Evolutionary conservation across 2,329 filamentous ascomycete species (phyloP).

Genomic region (Raffaelea arxii): DNA sequence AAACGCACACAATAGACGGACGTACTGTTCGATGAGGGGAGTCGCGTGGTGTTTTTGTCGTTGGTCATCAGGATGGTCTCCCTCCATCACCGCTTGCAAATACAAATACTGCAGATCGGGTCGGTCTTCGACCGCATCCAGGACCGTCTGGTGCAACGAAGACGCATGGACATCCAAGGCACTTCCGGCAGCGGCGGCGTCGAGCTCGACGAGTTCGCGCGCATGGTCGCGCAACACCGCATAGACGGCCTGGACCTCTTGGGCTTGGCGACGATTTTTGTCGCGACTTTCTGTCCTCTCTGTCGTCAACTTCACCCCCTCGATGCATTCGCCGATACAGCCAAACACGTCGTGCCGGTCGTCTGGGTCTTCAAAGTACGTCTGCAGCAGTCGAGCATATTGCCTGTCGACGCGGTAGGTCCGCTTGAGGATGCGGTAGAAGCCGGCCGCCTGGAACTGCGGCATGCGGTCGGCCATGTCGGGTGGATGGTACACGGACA

Average conservation of each 20-base stretch:
- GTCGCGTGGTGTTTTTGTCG: no score
- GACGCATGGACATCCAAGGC: conserved; percentile 53
- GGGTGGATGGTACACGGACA: conserved; percentile 87
- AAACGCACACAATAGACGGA: conserved; percentile 84
- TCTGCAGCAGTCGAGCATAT: conserved; percentile 66
- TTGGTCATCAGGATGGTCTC: conserved; percentile 22
- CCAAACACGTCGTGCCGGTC: conserved; percentile 68
- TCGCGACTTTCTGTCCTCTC: conserved; percentile 22
- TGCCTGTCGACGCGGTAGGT: conserved; percentile 73
- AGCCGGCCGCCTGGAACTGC: conserved; percentile 67
- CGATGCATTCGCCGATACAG: conserved; percentile 67
- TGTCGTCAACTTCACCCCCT: conserved; percentile 18
- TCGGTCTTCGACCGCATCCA: conserved; percentile 51
- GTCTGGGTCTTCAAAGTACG: conserved; percentile 77
- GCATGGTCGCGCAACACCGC: conserved; percentile 59
- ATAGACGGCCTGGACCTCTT: conserved; percentile 59
- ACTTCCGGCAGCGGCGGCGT: conserved; percentile 54
- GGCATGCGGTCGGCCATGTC: conserved; percentile 69
- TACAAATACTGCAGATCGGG: conserved; percentile 65
- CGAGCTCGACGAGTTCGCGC: conserved; percentile 54
- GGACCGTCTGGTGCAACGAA: conserved; percentile 55
- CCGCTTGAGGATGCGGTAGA: conserved; percentile 85
- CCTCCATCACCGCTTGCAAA: conserved; percentile 64
- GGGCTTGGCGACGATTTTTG: conserved; percentile 59
- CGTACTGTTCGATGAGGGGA: conserved; percentile 72